Conservation (phyloP, 177 flowering plant species). For the Vitis hybrid region DNA sequence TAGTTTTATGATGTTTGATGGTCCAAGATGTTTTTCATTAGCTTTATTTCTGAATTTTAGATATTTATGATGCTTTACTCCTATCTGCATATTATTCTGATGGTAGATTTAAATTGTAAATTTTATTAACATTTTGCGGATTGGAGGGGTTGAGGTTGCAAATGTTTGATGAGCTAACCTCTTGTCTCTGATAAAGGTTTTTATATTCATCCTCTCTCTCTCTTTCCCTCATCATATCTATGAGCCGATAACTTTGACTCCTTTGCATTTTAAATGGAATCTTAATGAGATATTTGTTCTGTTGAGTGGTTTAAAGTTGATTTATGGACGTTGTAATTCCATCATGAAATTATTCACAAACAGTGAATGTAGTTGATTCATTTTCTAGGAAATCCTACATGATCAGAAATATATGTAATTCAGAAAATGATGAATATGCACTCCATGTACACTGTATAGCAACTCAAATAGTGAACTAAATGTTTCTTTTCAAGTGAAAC, state of each 20-base stretch:
- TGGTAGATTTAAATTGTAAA: neutral
- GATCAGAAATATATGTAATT: too few species aligned
- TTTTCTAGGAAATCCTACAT: too few species aligned
- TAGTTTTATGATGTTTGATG: too few species aligned
- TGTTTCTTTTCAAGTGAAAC: too few species aligned
- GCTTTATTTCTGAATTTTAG: too few species aligned
- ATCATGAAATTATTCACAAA: too few species aligned
- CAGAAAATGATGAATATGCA: too few species aligned
- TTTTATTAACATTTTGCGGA: conserved; percentile 1
- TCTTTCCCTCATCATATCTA: neutral
- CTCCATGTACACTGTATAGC: too few species aligned
- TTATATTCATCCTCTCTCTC: neutral
- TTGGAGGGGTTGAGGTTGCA: neutral
- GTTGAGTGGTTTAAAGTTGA: neutral
- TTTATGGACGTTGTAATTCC: neutral
- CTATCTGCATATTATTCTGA: neutral
- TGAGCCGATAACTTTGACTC: neutral
- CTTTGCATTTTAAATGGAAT: neutral
- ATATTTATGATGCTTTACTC: neutral
- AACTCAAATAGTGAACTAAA: too few species aligned
- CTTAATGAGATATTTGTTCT: neutral
- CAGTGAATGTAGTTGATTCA: too few species aligned
- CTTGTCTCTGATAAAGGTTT: conserved; percentile 17
- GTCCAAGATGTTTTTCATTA: too few species aligned
- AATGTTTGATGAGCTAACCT: conserved; percentile 2